Conservation (phyloP, 2,329 filamentous ascomycete species). For the Epichloe elymi region DNA sequence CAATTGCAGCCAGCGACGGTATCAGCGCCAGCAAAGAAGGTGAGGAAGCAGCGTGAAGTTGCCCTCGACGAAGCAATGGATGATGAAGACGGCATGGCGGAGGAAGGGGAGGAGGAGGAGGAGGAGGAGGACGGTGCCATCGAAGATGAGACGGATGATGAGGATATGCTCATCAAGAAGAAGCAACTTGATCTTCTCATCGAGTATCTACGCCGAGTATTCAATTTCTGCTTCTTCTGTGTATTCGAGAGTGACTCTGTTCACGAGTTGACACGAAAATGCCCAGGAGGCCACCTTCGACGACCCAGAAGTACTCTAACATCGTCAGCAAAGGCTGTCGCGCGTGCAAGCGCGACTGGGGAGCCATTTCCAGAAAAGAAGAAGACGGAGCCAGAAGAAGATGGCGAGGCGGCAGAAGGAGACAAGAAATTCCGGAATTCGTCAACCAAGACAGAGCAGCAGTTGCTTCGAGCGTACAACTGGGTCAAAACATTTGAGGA, state of each 20-base stretch:
- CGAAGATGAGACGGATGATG: slow-evolving; percentile 81
- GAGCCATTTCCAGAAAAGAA: slow-evolving; percentile 78
- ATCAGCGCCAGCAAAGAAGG: slow-evolving; percentile 40
- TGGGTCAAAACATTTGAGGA: slow-evolving; percentile 99
- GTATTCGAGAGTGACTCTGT: slow-evolving; percentile 97
- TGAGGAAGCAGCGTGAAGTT: slow-evolving; percentile 46
- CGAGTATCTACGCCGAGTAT: slow-evolving; percentile 90
- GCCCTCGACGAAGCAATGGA: slow-evolving; percentile 50
- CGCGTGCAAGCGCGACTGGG: slow-evolving; percentile 69
- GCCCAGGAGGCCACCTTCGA: slow-evolving; percentile 90
- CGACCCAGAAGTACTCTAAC: slow-evolving; percentile 79
- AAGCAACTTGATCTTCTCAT: slow-evolving; percentile 93
- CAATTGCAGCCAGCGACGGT: slow-evolving; percentile 55
- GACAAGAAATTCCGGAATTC: slow-evolving; percentile 63
- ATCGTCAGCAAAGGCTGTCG: slow-evolving; percentile 69
- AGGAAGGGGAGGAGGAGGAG: slow-evolving; percentile 53
- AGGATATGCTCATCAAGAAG: slow-evolving; percentile 82
- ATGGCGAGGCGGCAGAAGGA: slow-evolving; percentile 34
- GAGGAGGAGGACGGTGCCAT: slow-evolving; percentile 69
- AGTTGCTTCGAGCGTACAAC: slow-evolving; percentile 88
- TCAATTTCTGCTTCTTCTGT: slow-evolving; percentile 99
- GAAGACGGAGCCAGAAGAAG: slow-evolving; percentile 51
- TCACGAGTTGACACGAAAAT: slow-evolving; percentile 90
- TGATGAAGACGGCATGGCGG: slow-evolving; percentile 50
- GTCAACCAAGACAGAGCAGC: slow-evolving; percentile 70